Conservation (phyloP, 129 eudicot species). For the Helianthus tuberosus region DNA sequence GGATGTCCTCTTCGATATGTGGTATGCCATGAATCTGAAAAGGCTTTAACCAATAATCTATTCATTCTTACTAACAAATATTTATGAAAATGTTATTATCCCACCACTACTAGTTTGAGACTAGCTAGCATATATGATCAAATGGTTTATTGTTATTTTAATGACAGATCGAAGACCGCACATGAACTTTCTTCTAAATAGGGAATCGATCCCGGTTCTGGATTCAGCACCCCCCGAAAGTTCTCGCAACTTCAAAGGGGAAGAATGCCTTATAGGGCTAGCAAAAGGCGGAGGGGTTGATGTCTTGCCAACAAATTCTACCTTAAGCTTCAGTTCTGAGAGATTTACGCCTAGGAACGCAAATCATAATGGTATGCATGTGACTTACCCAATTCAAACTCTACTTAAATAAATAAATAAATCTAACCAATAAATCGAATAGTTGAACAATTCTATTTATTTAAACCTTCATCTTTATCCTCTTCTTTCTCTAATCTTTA, state of each 20-base stretch:
- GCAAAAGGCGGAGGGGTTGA: conserved; percentile 37
- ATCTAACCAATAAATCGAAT: no score
- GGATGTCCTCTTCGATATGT: conserved; percentile 36
- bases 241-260: conserved; percentile 39
- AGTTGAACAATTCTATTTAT: no score
- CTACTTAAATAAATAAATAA: no score
- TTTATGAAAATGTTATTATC: neutral
- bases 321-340: conserved; percentile 34
- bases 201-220: conserved; percentile 40
- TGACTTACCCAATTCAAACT: no score
- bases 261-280: conserved; percentile 35
- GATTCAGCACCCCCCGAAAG: conserved; percentile 40
- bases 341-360: conserved; percentile 34
- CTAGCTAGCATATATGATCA: neutral
- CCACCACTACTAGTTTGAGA: neutral
- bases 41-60: neutral
- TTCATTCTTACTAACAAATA: neutral
- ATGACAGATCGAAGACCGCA: conserved; percentile 44
- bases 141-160: neutral
- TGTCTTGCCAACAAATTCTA: conserved; percentile 28
- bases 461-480: no score
- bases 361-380: conserved; percentile 43
- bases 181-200: conserved; percentile 47
- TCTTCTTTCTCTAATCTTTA: no score
- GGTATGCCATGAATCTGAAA: conserved; percentile 16